A percentile compares a stretch with the other conserved stretches of the same genome.
Evolutionary conservation across 2,329 filamentous ascomycete species (phyloP).

Genomic region (Cytospora leucostoma): DNA sequence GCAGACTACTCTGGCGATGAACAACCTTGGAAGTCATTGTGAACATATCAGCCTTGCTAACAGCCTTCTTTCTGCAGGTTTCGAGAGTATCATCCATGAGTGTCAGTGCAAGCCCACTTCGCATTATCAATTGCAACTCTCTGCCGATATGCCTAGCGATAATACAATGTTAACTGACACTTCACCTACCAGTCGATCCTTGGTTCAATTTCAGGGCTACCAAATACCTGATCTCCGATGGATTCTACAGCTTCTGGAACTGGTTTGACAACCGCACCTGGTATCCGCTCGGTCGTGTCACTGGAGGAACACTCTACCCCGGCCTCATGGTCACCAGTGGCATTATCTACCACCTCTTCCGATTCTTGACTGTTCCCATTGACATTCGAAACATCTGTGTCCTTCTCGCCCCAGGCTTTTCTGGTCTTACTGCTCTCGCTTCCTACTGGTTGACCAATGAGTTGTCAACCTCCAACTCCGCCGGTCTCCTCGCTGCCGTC

Average conservation of each 20-base stretch:
- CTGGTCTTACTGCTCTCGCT: constrained; percentile 88
- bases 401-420: constrained; percentile 90
- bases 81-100: constrained; percentile 99
- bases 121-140: constrained; percentile 21
- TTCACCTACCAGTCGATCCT: constrained; percentile 73
- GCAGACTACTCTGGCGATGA: neutral
- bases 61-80: constrained; percentile 56
- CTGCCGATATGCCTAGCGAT: constrained; percentile 15
- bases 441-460: constrained; percentile 95
- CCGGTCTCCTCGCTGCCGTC: constrained; percentile 86
- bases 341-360: constrained; percentile 90
- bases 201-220: constrained; percentile 99
- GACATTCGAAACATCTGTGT: constrained; percentile 99
- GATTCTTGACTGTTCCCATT: constrained; percentile 84
- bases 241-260: constrained; percentile 99
- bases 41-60: constrained; percentile 36
- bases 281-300: constrained; percentile 97
- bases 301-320: constrained; percentile 96
- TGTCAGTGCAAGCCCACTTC: constrained; percentile 63
- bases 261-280: constrained; percentile 99
- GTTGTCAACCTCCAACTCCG: constrained; percentile 93
- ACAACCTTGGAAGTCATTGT: neutral
- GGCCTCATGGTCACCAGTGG: constrained; percentile 99
- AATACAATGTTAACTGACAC: constrained; percentile 35
- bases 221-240: constrained; percentile 94